These are phyloP conservation scores for Entomortierella beljakovae DNA, from an alignment of 192 early-diverging fungal genomes.

Conservation along the genomic window DNA sequence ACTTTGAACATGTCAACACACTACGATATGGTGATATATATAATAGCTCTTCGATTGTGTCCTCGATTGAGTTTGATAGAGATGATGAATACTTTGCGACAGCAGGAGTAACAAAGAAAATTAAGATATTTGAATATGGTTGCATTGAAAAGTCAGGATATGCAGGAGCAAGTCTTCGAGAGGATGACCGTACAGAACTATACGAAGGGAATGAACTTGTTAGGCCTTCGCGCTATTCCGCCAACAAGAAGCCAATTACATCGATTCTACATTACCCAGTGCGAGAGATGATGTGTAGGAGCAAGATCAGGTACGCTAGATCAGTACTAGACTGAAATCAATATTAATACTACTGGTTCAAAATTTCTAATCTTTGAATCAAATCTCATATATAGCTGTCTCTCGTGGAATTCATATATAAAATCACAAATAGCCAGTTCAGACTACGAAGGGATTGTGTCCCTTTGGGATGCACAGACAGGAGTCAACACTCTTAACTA, in stretches of 20 bases:
- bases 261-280: constrained; percentile 81
- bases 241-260: constrained; percentile 50
- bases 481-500: constrained; percentile 72
- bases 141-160: constrained; percentile 56
- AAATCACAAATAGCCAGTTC: constrained; percentile 88
- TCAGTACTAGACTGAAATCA: too few species aligned
- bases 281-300: constrained; percentile 78
- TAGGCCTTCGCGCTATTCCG: constrained; percentile 14
- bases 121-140: constrained; percentile 92
- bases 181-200: constrained; percentile 35
- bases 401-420: constrained; percentile 91
- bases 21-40: constrained; percentile 84
- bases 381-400: constrained; percentile 67
- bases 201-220: constrained; percentile 21
- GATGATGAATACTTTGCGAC: constrained; percentile 96
- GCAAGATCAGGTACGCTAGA: constrained; percentile 83
- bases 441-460: constrained; percentile 93
- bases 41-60: constrained; percentile 83
- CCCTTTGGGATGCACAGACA: constrained; percentile 86
- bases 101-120: constrained; percentile 91
- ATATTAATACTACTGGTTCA: too few species aligned
- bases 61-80: constrained; percentile 93
- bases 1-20: constrained; percentile 79
- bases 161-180: constrained; percentile 31
- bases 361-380: neutral